phyloP scores from a whole-genome alignment of 257 asterid species.

The Echites panduratus region DNA sequence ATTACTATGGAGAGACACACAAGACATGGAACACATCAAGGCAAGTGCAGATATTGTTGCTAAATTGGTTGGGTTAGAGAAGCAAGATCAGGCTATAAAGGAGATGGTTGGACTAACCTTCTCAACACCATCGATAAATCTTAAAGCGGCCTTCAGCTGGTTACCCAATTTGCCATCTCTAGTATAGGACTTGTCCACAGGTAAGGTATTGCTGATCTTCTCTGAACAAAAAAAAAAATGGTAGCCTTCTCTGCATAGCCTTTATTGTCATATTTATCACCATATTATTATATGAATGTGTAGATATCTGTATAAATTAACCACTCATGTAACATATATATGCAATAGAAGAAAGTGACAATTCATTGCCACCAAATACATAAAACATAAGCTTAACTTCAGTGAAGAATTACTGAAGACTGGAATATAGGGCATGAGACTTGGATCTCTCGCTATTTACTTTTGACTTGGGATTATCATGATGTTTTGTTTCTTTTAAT shows the following conservation, averaged over 20 bases:
- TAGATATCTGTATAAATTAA: neutral
- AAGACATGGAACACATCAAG: constrained; percentile 55
- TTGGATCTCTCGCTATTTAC: too few species aligned
- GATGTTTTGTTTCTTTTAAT: too few species aligned
- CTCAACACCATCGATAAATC: constrained; percentile 34
- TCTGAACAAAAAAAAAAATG: neutral
- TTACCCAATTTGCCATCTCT: constrained; percentile 36
- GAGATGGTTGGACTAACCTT: constrained; percentile 85
- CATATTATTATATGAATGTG: too few species aligned
- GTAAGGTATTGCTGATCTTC: constrained; percentile 9
- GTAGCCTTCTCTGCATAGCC: constrained; percentile 1
- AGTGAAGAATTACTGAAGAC: neutral
- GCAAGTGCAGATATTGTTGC: constrained; percentile 76
- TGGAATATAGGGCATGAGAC: neutral
- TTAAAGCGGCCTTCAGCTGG: constrained; percentile 52
- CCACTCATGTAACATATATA: too few species aligned
- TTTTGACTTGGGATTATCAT: too few species aligned
- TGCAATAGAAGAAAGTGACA: neutral
- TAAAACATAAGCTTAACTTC: neutral
- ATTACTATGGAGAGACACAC: constrained; percentile 54
- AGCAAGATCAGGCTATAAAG: constrained; percentile 48
- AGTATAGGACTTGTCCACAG: constrained; percentile 22
- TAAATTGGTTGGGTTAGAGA: constrained; percentile 58
- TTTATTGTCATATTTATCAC: too few species aligned
- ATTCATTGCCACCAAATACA: neutral